Conservation (phyloP, 768 basidiomycete genomes). For the Pilatotrama ljubarskyi region DNA sequence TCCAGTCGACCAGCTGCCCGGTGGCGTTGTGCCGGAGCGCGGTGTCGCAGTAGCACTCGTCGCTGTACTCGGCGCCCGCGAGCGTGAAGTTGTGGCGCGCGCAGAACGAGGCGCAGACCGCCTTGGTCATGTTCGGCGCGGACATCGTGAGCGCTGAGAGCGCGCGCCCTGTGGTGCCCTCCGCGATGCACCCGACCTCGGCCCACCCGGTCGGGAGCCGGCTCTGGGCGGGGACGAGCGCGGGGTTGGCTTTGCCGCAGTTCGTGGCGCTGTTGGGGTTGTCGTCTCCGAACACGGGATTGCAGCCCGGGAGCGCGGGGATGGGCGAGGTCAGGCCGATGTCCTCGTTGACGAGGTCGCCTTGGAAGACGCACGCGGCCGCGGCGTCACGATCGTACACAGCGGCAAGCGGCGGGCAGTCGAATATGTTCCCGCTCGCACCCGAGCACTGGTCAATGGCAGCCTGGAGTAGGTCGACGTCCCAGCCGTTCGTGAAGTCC, state of each 20-base stretch:
- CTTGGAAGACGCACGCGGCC: conserved; percentile 23
- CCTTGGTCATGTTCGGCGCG: conserved; percentile 24
- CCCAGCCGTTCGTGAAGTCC: conserved; percentile 30
- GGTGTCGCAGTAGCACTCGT: conserved; percentile 31
- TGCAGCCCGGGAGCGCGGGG: conserved; percentile 28
- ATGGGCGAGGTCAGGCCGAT: conserved; percentile 18
- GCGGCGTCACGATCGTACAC: conserved; percentile 22
- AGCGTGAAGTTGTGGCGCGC: conserved; percentile 26
- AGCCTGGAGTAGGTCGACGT: conserved; percentile 22
- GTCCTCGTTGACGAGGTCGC: conserved; percentile 21
- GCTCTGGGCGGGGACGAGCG: conserved; percentile 13
- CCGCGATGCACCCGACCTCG: conserved; percentile 27
- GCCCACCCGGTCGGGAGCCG: conserved; percentile 24
- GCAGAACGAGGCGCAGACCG: conserved; percentile 27
- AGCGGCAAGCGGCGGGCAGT: conserved; percentile 25
- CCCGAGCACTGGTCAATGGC: conserved; percentile 28
- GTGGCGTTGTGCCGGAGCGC: conserved; percentile 25
- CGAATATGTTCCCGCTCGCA: conserved; percentile 27
- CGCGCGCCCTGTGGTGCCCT: conserved; percentile 28
- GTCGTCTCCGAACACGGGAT: conserved; percentile 22
- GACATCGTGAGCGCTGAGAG: conserved; percentile 22
- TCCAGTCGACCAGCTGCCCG: conserved; percentile 13
- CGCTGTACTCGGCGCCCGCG: conserved; percentile 31
- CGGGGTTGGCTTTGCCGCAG: conserved; percentile 4
- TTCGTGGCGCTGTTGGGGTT: neutral